Evolutionary conservation across 768 basidiomycete species (phyloP).

Genomic region (Mycena belliarum): DNA sequence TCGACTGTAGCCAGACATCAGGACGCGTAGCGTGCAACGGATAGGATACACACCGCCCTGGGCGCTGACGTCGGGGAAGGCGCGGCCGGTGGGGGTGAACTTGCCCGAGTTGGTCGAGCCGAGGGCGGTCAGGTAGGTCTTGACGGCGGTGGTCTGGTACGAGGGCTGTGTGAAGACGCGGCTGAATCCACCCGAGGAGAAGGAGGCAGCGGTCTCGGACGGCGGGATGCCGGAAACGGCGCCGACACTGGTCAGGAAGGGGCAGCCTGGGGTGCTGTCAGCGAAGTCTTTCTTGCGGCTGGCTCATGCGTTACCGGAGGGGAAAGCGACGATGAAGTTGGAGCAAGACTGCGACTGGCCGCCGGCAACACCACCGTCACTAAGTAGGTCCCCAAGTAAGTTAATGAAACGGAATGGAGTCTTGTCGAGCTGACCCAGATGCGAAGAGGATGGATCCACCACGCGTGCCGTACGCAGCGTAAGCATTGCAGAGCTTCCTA

Average conservation of each 20-base stretch:
- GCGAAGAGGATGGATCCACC: conserved; percentile 51
- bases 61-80: conserved; percentile 28
- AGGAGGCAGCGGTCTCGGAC: conserved; percentile 40
- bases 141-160: conserved; percentile 30
- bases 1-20: conserved; percentile 11
- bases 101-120: conserved; percentile 40
- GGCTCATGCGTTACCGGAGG: too few relatives aligned
- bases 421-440: too few relatives aligned
- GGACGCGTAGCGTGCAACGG: background rate
- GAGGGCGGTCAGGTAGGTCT: conserved; percentile 26
- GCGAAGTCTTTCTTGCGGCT: too few relatives aligned
- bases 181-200: conserved; percentile 59
- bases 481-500: conserved; percentile 30
- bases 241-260: conserved; percentile 37
- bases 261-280: too few relatives aligned
- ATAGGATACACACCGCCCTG: conserved; percentile 26
- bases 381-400: too few relatives aligned
- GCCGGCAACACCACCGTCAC: conserved; percentile 22
- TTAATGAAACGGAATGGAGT: too few relatives aligned
- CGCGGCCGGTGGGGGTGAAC: conserved; percentile 32
- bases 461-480: conserved; percentile 38
- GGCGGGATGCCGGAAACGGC: conserved; percentile 39
- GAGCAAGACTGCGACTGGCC: conserved; percentile 21
- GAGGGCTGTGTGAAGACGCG: conserved; percentile 35
- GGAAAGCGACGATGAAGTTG: conserved; percentile 42